Conservation (phyloP, 2,329 filamentous ascomycete genomes). For the Aureobasidium melanogenum region DNA sequence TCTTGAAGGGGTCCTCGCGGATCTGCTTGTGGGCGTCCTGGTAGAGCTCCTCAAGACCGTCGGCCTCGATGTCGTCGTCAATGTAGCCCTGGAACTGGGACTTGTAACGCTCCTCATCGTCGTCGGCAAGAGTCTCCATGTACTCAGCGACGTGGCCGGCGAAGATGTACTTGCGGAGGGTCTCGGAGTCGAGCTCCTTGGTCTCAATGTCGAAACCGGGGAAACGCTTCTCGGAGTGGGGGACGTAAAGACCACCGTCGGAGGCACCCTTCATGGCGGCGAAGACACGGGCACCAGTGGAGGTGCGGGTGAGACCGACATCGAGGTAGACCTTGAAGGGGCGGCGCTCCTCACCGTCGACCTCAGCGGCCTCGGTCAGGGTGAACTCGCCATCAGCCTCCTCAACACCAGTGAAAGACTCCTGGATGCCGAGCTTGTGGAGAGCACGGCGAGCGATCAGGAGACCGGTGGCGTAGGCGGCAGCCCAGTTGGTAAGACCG, state of each 20-base stretch:
- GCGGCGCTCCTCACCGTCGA: slow-evolving; percentile 76
- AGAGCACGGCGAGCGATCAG: slow-evolving; percentile 94
- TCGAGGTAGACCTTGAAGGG: slow-evolving; percentile 99
- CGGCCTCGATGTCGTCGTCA: slow-evolving; percentile 92
- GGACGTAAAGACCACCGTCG: slow-evolving; percentile 91
- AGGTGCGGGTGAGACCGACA: slow-evolving; percentile 93
- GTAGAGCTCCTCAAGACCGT: slow-evolving; percentile 96
- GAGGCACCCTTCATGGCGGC: slow-evolving; percentile 99
- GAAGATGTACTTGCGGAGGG: slow-evolving; percentile 98
- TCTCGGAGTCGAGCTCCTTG: slow-evolving; percentile 96
- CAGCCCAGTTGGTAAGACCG: slow-evolving; percentile 99
- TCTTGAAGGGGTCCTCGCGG: slow-evolving; percentile 97
- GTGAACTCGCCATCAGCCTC: slow-evolving; percentile 94
- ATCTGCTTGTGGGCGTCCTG: slow-evolving; percentile 90
- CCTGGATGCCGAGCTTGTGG: slow-evolving; percentile 91
- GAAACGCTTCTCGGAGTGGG: slow-evolving; percentile 99
- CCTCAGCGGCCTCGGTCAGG: slow-evolving; percentile 89
- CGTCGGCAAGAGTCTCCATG: slow-evolving; percentile 99
- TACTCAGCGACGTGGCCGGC: slow-evolving; percentile 98
- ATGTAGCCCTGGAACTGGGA: slow-evolving; percentile 97
- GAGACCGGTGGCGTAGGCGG: slow-evolving; percentile 93
- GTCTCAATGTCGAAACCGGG: slow-evolving; percentile 94
- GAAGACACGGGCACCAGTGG: slow-evolving; percentile 97
- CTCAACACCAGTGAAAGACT: slow-evolving; percentile 91
- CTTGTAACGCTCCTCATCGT: slow-evolving; percentile 99